Base-by-base conservation (phyloP, 108 stramenopile genomes). In the Cylindrotheca closterium region DNA sequence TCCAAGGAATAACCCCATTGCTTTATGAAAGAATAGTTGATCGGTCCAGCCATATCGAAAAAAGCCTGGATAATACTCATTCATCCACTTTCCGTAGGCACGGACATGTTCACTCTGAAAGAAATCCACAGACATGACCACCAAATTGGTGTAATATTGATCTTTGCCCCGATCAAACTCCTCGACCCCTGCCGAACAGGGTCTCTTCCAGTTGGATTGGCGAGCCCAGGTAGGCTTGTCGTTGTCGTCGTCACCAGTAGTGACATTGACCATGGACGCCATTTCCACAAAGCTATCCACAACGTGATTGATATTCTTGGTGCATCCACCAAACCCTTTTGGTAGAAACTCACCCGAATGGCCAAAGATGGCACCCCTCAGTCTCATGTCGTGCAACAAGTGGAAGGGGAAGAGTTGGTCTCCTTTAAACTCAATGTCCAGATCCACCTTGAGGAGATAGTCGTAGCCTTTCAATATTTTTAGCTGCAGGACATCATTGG, bases 391-490 rank as follows among this genome's bases (percentile, higher is more conserved):
- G 2, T 65, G 53, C 4, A 65, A 30, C 19, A 65, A 2, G 26
- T 65, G 31, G 22, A 65, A 55, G 51, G 51, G 32, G 2, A 52
- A 3, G 19, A 34, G 19, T 21, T 21, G 10, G 5, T 25, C 21
- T n/a, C n/a, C n/a, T n/a, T 7, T 23, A 28, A 65, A 65, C 22
- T 51, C 22, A 28, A 65, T 37, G 24, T 65, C 64, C 4, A 27
- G 33, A 42, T 65, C 64, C 24, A 65, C 19, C 31, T 65, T 65
- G 30, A 65, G n/a, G n/a, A 65, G 31, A 22, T 54, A 65, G 22
- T 65, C 64, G 26, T 65, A 65, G n/a, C 55, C 32, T 22, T 65
- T 27, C 30, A 65, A 25, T 10, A 65, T 55, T 19, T 25, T 12
- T 8, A 65, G 30, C 4, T 65, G 31, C 53, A 65, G 52, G 48